Evolutionary conservation across 2,329 filamentous ascomycete genomes (phyloP).

Genomic region (Colletotrichum lindemuthianum): DNA sequence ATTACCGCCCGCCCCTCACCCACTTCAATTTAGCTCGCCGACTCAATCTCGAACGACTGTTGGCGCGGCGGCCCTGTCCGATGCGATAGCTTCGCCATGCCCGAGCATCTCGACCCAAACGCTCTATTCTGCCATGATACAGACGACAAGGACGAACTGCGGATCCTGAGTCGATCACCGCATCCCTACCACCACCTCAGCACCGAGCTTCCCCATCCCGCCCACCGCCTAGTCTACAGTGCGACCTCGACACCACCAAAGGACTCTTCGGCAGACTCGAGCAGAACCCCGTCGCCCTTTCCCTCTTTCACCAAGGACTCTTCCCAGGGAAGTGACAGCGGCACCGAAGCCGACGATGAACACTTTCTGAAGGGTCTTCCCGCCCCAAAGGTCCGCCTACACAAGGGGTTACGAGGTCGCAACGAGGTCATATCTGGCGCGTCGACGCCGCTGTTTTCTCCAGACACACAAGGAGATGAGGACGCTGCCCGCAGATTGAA

Average conservation of each 20-base stretch:
- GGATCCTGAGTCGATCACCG: slow-evolving; percentile 68
- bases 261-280: slow-evolving; percentile 38
- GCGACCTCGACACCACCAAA: slow-evolving; percentile 26
- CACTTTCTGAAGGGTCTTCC: slow-evolving; percentile 87
- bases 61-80: slow-evolving; percentile 24
- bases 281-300: slow-evolving; percentile 38
- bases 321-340: slow-evolving; percentile 81
- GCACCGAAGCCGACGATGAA: slow-evolving; percentile 95
- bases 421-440: slow-evolving; percentile 64
- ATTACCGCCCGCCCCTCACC: neutral
- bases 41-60: slow-evolving; percentile 11
- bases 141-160: slow-evolving; percentile 53
- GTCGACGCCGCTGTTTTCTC: slow-evolving; percentile 65
- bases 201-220: slow-evolving; percentile 63
- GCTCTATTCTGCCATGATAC: slow-evolving; percentile 45
- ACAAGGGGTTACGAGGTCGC: slow-evolving; percentile 79
- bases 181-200: slow-evolving; percentile 74
- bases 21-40: slow-evolving; percentile 1
- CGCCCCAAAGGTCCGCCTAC: slow-evolving; percentile 75
- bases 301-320: slow-evolving; percentile 59
- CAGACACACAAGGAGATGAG: slow-evolving; percentile 55
- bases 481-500: slow-evolving; percentile 21
- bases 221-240: slow-evolving; percentile 47
- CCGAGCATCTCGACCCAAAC: slow-evolving; percentile 54
- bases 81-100: slow-evolving; percentile 54